Evolutionary conservation across 176 grass and related monocot species (phyloP).

Genomic region (Thalia dealbata): DNA sequence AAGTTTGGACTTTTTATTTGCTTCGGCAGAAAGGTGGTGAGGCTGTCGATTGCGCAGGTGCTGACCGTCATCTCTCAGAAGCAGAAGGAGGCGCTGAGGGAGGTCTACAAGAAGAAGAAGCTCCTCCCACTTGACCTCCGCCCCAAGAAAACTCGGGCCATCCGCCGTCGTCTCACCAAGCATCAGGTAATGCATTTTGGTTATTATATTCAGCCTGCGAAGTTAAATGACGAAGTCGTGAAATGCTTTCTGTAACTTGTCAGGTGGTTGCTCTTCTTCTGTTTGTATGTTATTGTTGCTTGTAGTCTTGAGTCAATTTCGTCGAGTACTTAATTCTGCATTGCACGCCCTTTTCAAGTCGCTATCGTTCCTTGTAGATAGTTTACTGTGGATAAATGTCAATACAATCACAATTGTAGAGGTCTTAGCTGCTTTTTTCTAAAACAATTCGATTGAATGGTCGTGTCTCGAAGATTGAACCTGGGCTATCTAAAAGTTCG

Average conservation of each 20-base stretch:
- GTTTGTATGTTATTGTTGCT: not conserved
- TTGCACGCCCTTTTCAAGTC: not conserved
- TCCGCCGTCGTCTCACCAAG: conserved; percentile 7
- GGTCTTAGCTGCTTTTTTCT: not conserved
- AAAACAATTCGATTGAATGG: not conserved
- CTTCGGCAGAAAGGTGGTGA: conserved; percentile 13
- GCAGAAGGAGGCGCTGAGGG: conserved; percentile 14
- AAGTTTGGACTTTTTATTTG: not conserved
- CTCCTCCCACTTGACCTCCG: conserved; percentile 8
- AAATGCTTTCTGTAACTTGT: not conserved
- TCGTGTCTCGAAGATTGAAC: not conserved
- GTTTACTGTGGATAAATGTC: not conserved
- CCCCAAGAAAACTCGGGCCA: conserved; percentile 11
- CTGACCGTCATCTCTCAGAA: conserved; percentile 12
- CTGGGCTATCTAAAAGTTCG: too few species aligned
- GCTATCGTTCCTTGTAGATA: not conserved
- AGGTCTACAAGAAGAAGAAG: conserved; percentile 16
- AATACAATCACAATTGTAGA: not conserved
- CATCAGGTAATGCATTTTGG: conserved; percentile 1
- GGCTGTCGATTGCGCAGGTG: conserved; percentile 15
- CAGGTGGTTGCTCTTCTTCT: too few species aligned
- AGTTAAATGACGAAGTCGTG: not conserved
- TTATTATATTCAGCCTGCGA: not conserved
- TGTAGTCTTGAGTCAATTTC: not conserved
- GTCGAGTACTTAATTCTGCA: not conserved